These are phyloP conservation scores for Yarrowia galli DNA, from an alignment of 1,139 yeast genomes.

Conservation along the genomic window DNA sequence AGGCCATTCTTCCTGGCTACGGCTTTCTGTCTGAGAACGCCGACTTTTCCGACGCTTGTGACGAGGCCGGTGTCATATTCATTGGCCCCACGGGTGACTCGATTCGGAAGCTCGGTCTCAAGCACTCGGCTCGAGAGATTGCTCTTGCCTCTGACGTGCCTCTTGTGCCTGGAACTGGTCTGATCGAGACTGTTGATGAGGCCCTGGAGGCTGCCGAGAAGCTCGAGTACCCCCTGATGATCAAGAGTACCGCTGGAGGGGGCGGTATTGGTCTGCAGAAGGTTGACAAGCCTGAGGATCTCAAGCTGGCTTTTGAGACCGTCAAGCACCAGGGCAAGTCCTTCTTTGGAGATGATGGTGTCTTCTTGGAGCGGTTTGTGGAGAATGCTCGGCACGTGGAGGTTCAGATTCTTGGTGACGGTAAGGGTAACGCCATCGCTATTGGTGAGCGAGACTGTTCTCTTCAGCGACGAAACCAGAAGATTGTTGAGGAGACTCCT, in stretches of 20 bases:
- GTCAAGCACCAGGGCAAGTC: constrained; percentile 94
- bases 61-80: constrained; percentile 80
- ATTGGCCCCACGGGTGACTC: constrained; percentile 97
- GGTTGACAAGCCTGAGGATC: constrained; percentile 81
- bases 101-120: constrained; percentile 86
- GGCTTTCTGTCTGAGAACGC: constrained; percentile 97
- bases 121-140: constrained; percentile 94
- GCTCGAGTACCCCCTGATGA: constrained; percentile 91
- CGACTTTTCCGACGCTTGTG: constrained; percentile 89
- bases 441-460: constrained; percentile 98
- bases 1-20: constrained; percentile 96
- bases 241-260: constrained; percentile 98
- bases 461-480: constrained; percentile 94
- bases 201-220: constrained; percentile 79
- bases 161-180: constrained; percentile 91
- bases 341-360: constrained; percentile 94
- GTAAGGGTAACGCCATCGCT: constrained; percentile 88
- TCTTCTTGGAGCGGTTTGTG: constrained; percentile 90
- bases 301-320: constrained; percentile 84
- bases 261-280: constrained; percentile 98
- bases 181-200: constrained; percentile 71
- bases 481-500: constrained; percentile 95
- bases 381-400: constrained; percentile 96
- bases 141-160: constrained; percentile 92
- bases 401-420: constrained; percentile 96